Base-by-base conservation (phyloP, 1,284 basidiomycete species). In the Naganishia albida region DNA sequence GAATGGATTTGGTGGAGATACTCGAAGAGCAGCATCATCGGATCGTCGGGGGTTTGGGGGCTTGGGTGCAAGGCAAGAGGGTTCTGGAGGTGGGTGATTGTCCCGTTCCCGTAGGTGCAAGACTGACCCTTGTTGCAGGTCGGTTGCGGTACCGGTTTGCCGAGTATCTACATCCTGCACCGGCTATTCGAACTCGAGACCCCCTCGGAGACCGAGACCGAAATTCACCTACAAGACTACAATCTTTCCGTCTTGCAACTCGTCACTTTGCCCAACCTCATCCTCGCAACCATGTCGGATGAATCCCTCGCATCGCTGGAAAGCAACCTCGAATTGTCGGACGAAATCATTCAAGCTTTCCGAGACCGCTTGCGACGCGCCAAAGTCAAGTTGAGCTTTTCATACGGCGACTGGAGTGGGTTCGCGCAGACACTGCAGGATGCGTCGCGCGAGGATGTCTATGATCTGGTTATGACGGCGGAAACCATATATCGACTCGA, bases 141-240 rank as follows among this genome's bases (percentile, higher is more conserved):
- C 56, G 95, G 95, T 0, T 98, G 95, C 74, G 95, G 95, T 7
- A 97, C 95, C 0, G 90, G 89, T 0, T 77, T 96, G 0, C 94
- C 95, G 0, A 86, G 88, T 0, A 80, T 91, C 7, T 91, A 86
- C 71, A 77, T 94, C 54, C 81, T 96, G 0, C 81, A 83, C 10
- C 78, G 83, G 38, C 73, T 94, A 6, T 85, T 95, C 53, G 78
- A 80, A 2, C 50, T 65, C 12, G 55, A 57, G 3, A 34, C 38
- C 7, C 54, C 28, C 25, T 26, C 39, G 25, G 23, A 46, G 0
- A 25, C 38, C 2, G 48, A 48, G 8, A 87, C 86, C 0, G 79
- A 84, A 3, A 73, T 97, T n/a, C 88, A 93, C 71, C 79, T 98
- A 3, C 93, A 97, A 82, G 95, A 99, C 78, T 99, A 94, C 81